phyloP scores from a whole-genome alignment of 163 green algal species.

The Trebouxia gelatinosa region DNA sequence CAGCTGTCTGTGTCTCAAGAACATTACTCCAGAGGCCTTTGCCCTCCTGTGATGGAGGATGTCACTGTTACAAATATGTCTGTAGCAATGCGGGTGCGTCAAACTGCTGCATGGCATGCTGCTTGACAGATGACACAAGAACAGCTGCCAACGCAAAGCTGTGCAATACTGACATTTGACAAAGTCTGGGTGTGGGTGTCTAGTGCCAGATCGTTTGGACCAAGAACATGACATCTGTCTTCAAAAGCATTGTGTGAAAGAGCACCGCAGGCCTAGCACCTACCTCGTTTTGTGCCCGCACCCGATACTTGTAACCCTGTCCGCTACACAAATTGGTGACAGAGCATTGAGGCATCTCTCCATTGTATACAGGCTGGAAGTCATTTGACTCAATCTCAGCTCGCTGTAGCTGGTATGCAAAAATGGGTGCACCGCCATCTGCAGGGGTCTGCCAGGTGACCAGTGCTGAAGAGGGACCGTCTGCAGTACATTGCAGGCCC shows the following conservation, averaged over 20 bases:
- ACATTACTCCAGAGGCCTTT: slow-evolving; percentile 48
- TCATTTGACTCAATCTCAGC: slow-evolving; percentile 38
- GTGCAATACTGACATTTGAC: too few species aligned
- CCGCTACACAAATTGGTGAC: slow-evolving; percentile 42
- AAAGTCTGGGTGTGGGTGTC: too few species aligned
- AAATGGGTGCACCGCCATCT: slow-evolving; percentile 38
- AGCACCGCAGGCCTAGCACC: too few species aligned
- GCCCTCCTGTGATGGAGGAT: slow-evolving; percentile 57
- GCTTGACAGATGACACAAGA: too few species aligned
- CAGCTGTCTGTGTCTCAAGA: slow-evolving; percentile 45
- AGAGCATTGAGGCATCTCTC: background rate
- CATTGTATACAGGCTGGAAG: slow-evolving; percentile 33
- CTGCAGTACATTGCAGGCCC: slow-evolving; percentile 37
- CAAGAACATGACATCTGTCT: too few species aligned
- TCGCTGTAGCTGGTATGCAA: slow-evolving; percentile 39
- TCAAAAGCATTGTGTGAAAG: too few species aligned
- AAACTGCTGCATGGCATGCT: too few species aligned
- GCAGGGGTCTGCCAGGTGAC: slow-evolving; percentile 55
- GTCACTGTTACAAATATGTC: too few species aligned
- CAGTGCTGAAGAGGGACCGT: slow-evolving; percentile 42
- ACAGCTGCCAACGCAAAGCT: too few species aligned
- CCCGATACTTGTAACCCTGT: slow-evolving; percentile 51
- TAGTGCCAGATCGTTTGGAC: too few species aligned
- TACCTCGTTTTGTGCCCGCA: slow-evolving; percentile 63
- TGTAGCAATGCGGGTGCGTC: too few species aligned